These are phyloP conservation scores for Cicer arietinum DNA, from an alignment of 306 rosid species.

Conservation along the genomic window DNA sequence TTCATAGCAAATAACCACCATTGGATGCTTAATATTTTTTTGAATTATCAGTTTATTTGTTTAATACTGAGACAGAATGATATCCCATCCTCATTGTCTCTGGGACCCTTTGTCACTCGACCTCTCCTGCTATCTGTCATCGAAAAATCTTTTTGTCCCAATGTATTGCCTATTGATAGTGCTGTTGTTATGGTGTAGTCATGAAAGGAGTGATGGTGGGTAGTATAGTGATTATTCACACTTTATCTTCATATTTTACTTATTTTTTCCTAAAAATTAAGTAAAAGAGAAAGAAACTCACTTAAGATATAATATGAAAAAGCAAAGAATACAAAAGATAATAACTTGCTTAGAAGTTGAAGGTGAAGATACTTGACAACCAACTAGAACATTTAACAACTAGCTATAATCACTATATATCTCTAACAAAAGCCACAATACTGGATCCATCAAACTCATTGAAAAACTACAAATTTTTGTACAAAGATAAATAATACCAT, in stretches of 20 bases:
- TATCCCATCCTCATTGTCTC: not conserved
- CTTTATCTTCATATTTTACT: too few species aligned
- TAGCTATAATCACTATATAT: slow-evolving; percentile 5
- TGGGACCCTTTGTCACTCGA: not conserved
- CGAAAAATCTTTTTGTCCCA: not conserved
- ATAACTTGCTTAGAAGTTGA: slow-evolving; percentile 22
- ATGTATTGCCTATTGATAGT: too few species aligned
- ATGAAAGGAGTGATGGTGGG: too few species aligned
- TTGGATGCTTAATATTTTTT: too few species aligned
- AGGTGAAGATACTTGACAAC: slow-evolving; percentile 3
- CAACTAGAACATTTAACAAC: slow-evolving; percentile 19
- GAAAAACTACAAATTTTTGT: slow-evolving; percentile 58
- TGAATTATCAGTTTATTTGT: not conserved
- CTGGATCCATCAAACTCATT: slow-evolving; percentile 40
- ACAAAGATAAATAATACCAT: slow-evolving; percentile 47
- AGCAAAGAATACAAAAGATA: slow-evolving; percentile 25
- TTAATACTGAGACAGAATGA: not conserved
- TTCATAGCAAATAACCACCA: too few species aligned
- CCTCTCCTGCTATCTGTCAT: not conserved
- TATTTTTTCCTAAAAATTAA: too few species aligned
- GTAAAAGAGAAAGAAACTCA: not conserved
- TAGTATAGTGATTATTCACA: too few species aligned
- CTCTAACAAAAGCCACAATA: slow-evolving; percentile 25
- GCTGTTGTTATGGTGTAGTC: too few species aligned
- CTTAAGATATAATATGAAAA: slow-evolving; percentile 33